A percentile compares a stretch with the other conserved stretches of the same genome.
Conservation (phyloP, 2,329 filamentous ascomycete genomes). For the Ophiosphaerella narmari region DNA sequence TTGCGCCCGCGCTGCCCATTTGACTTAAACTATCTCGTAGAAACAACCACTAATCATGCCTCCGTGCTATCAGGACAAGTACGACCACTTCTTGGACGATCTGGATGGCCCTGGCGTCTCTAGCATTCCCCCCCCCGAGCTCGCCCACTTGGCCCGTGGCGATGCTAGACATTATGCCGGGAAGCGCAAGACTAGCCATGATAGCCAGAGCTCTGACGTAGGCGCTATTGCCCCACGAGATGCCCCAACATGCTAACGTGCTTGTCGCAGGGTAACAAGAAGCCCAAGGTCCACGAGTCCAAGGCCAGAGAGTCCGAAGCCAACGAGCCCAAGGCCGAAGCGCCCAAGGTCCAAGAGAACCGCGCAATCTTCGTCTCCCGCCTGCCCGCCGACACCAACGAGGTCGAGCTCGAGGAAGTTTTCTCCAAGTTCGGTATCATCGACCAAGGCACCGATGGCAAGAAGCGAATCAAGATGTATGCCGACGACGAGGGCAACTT, state of each 20-base stretch:
- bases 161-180: not conserved
- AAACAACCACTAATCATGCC: not conserved
- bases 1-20: not conserved
- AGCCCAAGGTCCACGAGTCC: slow-evolving; percentile 48
- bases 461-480: slow-evolving; percentile 92
- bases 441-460: slow-evolving; percentile 87
- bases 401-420: slow-evolving; percentile 78
- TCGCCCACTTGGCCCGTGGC: too few species aligned
- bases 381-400: slow-evolving; percentile 76
- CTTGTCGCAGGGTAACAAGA: slow-evolving; percentile 25
- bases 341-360: slow-evolving; percentile 60
- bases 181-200: slow-evolving; percentile 32
- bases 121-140: too few species aligned
- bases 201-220: slow-evolving; percentile 22
- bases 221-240: slow-evolving; percentile 6
- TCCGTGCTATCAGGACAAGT: slow-evolving; percentile 4
- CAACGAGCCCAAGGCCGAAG: slow-evolving; percentile 18
- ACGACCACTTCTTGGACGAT: slow-evolving; percentile 15
- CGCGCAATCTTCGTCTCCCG: slow-evolving; percentile 92
- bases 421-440: slow-evolving; percentile 93
- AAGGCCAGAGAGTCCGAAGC: slow-evolving; percentile 45
- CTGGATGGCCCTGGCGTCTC: too few species aligned
- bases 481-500: slow-evolving; percentile 78
- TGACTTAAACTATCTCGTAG: not conserved
- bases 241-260: slow-evolving; percentile 36